Base-by-base conservation (phyloP, 306 rosid species). In the Pyrus pyrifolia region DNA sequence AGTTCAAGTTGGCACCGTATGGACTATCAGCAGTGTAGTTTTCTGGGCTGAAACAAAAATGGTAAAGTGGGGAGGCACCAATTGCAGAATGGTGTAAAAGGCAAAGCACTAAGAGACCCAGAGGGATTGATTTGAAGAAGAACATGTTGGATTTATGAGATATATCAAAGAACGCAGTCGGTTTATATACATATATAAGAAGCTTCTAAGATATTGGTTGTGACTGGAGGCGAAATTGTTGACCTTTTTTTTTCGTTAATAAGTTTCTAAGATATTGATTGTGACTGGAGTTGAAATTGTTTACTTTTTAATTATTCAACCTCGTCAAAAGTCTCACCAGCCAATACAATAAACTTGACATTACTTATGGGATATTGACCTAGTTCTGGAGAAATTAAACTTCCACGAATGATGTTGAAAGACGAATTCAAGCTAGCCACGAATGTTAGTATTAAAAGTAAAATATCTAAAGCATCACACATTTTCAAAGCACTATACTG, bases 31-130 rank as follows among this genome's bases (percentile, higher is more conserved):
- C 22, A 25, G 96, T 87, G 86, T 67, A 87, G 75, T 86, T 83
- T 46, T 86, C 70, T 3, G 72, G 67, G 78, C 21, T 77, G 33
- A 87, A 88, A 62, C 97, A 92, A 25, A 83, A 55, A 49, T 87
- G 86, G 23, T 76, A 72, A 33, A 92, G 92, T 40, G 88, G 87
- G n/a, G 77, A 77, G 0, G 70, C 80, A 21, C 83, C 91, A 10
- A 74, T 21, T 53, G 87, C 85, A 52, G 86, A 49, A 70, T 70
- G 89, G 72, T 78, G 73, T 33, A 85, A n/a, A 21, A 83, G 57
- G 71, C 44, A 38, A 29, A 72, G 64, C 55, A 46, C 46, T 29
- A 81, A 40, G 42, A 83, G 66, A 65, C 31, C 22, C 2, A 59
- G 57, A 77, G 35, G 35, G 71, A 53, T 40, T 60, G 78, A 29